These are phyloP conservation scores for Cladosporium oxysporum DNA, from an alignment of 2,329 filamentous ascomycete genomes.

Conservation along the genomic window DNA sequence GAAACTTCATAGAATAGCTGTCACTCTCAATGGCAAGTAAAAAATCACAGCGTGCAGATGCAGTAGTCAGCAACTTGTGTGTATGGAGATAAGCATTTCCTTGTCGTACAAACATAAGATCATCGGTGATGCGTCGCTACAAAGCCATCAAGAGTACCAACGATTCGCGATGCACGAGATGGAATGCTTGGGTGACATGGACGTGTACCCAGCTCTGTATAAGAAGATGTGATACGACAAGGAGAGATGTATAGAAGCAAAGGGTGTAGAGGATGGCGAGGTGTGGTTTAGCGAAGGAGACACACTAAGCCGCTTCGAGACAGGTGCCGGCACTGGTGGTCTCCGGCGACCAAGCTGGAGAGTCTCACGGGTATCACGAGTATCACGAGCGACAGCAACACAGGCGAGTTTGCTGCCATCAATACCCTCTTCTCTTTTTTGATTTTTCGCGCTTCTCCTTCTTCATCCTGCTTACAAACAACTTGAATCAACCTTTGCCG, in stretches of 20 bases:
- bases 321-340: not conserved
- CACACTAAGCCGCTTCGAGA: not conserved
- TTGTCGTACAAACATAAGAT: not conserved
- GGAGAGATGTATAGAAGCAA: not conserved
- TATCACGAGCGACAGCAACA: slow-evolving; percentile 15
- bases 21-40: not conserved
- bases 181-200: not conserved
- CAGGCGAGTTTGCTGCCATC: not conserved
- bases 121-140: not conserved
- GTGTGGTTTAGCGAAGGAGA: slow-evolving; percentile 6
- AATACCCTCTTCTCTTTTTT: not conserved
- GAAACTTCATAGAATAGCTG: not conserved
- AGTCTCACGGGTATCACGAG: slow-evolving; percentile 19
- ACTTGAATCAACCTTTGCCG: not conserved
- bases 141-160: not conserved
- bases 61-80: not conserved
- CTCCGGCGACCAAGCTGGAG: slow-evolving; percentile 1
- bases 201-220: not conserved
- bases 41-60: not conserved
- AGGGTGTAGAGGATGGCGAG: not conserved
- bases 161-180: not conserved
- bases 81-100: not conserved
- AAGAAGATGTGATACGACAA: not conserved
- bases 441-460: slow-evolving; percentile 13
- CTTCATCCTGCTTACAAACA: not conserved